Evolutionary conservation across 768 basidiomycete genomes (phyloP).

Genomic region (Trametes punicea): DNA sequence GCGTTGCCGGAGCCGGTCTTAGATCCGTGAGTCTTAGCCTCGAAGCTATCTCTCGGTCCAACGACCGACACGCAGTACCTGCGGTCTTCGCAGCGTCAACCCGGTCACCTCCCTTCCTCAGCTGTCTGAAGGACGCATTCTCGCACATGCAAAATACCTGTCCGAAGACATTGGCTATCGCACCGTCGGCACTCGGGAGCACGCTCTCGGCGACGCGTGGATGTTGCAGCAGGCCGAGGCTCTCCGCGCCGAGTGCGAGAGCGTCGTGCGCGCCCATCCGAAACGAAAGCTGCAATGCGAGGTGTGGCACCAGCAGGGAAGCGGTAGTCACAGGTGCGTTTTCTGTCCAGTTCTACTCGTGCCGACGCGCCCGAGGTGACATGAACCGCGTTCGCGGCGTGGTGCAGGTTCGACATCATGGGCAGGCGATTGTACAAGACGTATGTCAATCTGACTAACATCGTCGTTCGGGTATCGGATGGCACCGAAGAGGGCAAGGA

Average conservation of each 20-base stretch:
- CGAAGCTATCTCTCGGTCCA: neutral
- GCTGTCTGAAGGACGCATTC: conserved; percentile 68
- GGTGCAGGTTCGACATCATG: conserved; percentile 90
- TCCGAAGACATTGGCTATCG: conserved; percentile 89
- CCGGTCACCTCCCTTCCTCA: conserved; percentile 59
- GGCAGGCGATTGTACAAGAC: conserved; percentile 77
- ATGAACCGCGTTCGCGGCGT: neutral
- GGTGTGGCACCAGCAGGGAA: conserved; percentile 87
- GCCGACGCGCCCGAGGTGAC: neutral
- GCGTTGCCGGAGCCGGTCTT: conserved; percentile 57
- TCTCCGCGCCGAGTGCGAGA: conserved; percentile 61
- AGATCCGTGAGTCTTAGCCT: conserved; percentile 41
- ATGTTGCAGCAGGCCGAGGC: conserved; percentile 64
- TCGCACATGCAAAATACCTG: conserved; percentile 58
- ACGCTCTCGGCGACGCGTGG: conserved; percentile 82
- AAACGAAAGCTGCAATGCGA: conserved; percentile 79
- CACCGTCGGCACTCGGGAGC: conserved; percentile 88
- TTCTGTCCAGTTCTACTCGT: neutral
- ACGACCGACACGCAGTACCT: neutral
- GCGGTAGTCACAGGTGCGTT: conserved; percentile 80
- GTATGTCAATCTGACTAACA: conserved; percentile 85
- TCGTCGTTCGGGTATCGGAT: conserved; percentile 82
- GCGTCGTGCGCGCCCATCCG: conserved; percentile 30
- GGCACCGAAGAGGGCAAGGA: conserved; percentile 69
- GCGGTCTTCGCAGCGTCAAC: conserved; percentile 31